Percentiles rank a stretch among this genome's conserved stretches.
Conservation (phyloP, 2,329 filamentous ascomycete genomes). For the Sporothrix curviconia region DNA sequence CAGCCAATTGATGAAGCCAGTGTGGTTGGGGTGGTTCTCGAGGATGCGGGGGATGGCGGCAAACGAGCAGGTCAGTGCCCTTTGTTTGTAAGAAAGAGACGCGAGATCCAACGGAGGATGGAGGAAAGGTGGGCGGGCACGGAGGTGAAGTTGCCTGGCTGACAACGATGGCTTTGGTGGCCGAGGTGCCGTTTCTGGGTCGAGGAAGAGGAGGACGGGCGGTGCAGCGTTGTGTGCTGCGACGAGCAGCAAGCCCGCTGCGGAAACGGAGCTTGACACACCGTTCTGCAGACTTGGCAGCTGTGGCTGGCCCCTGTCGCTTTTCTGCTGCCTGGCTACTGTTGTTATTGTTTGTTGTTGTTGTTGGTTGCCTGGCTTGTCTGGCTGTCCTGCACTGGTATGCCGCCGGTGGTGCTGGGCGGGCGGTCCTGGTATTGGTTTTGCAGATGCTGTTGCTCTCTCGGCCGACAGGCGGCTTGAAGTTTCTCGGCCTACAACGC, state of each 20-base stretch:
- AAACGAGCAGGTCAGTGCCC: conserved; percentile 91
- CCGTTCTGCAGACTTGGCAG: not conserved
- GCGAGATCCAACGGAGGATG: too few relatives aligned
- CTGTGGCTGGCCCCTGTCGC: not conserved
- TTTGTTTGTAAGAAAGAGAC: conserved; percentile 99
- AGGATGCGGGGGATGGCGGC: conserved; percentile 91
- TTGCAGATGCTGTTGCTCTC: conserved; percentile 28
- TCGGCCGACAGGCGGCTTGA: conserved; percentile 61
- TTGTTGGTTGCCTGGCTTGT: too few relatives aligned
- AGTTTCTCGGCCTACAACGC: conserved; percentile 96
- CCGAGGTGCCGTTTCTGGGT: conserved; percentile 6
- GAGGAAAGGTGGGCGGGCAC: conserved; percentile 58
- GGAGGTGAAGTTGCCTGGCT: conserved; percentile 21
- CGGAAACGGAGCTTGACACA: not conserved
- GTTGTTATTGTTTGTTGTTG: too few relatives aligned
- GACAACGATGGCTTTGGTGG: conserved; percentile 29
- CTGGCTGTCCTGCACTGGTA: conserved; percentile 2
- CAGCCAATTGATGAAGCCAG: conserved; percentile 94
- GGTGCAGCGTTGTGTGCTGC: not conserved
- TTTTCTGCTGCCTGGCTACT: conserved; percentile 4
- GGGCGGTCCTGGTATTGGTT: conserved; percentile 15
- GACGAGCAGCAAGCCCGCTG: not conserved
- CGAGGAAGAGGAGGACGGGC: not conserved
- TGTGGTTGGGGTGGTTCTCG: conserved; percentile 80
- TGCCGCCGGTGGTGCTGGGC: conserved; percentile 9